A percentile compares a stretch with the other conserved stretches of the same genome.
phyloP scores from a whole-genome alignment of 2,329 filamentous ascomycete species.

The Verticillium dahliae region DNA sequence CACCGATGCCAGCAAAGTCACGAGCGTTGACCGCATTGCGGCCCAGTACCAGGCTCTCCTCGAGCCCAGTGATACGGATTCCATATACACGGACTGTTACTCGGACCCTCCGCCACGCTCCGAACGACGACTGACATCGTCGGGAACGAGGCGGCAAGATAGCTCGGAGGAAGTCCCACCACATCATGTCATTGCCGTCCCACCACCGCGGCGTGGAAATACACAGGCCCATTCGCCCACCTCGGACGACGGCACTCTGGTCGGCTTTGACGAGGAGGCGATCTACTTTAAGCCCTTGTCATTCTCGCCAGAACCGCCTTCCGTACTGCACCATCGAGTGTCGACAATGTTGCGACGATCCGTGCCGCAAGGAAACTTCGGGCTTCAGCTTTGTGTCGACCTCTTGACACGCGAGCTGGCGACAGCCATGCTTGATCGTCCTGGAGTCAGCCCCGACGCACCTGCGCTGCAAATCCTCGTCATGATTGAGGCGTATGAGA shows the following conservation, averaged over 20 bases:
- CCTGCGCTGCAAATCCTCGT: slow-evolving; percentile 46
- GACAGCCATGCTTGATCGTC: slow-evolving; percentile 26
- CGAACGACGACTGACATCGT: slow-evolving; percentile 1
- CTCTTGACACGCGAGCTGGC: slow-evolving; percentile 44
- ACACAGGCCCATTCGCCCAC: slow-evolving; percentile 21
- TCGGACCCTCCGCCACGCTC: slow-evolving; percentile 16
- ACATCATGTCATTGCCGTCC: neutral
- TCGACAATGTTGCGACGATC: slow-evolving; percentile 2
- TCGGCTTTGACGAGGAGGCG: slow-evolving; percentile 38
- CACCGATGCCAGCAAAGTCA: slow-evolving; percentile 22
- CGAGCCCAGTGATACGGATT: slow-evolving; percentile 29
- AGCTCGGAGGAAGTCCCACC: slow-evolving; percentile 8
- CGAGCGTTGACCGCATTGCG: slow-evolving; percentile 41
- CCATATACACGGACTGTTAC: slow-evolving; percentile 20
- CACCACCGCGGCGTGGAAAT: neutral
- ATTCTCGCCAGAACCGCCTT: slow-evolving; percentile 26
- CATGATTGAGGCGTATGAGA: slow-evolving; percentile 55
- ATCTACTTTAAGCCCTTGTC: slow-evolving; percentile 40
- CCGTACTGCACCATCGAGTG: slow-evolving; percentile 18
- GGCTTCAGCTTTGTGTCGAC: slow-evolving; percentile 44
- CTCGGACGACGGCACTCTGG: slow-evolving; percentile 39
- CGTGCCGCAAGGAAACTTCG: slow-evolving; percentile 23
- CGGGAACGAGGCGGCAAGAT: slow-evolving; percentile 6
- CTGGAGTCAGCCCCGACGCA: slow-evolving; percentile 21
- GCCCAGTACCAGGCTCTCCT: slow-evolving; percentile 43